A percentile compares a stretch with the other conserved stretches of the same genome.
Evolutionary conservation across 2,329 filamentous ascomycete species (phyloP).

Genomic region (Fusarium foetens): DNA sequence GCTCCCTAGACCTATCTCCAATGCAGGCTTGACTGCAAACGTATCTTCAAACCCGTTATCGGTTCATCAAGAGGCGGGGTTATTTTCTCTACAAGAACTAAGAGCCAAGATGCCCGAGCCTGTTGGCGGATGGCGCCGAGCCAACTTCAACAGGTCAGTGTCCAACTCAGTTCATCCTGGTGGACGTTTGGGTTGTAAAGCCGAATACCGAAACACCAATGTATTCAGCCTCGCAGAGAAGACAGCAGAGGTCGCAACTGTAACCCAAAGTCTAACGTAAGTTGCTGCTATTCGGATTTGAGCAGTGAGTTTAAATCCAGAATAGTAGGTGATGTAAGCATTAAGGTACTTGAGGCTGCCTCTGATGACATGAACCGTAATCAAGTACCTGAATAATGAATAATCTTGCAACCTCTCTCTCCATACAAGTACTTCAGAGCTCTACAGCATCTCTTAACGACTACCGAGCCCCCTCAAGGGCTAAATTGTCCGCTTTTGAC

Average conservation of each 20-base stretch:
- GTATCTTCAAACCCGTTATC: slow-evolving; percentile 24
- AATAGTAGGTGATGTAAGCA: slow-evolving; percentile 36
- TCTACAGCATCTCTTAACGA: neutral
- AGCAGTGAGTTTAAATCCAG: slow-evolving; percentile 4
- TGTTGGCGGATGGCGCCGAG: slow-evolving; percentile 25
- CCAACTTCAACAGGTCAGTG: slow-evolving; percentile 10
- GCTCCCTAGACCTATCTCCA: slow-evolving; percentile 18
- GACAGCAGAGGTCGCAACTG: neutral
- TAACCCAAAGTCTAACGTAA: slow-evolving; percentile 9
- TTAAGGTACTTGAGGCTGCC: neutral
- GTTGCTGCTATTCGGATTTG: neutral
- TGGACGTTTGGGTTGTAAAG: neutral
- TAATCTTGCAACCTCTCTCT: slow-evolving; percentile 5
- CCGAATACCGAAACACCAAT: slow-evolving; percentile 16
- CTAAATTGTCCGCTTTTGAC: neutral
- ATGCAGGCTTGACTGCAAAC: slow-evolving; percentile 15
- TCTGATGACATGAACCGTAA: slow-evolving; percentile 4
- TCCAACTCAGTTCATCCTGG: neutral
- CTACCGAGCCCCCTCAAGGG: neutral
- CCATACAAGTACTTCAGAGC: slow-evolving; percentile 4
- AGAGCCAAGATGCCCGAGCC: neutral
- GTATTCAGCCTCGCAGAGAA: slow-evolving; percentile 2
- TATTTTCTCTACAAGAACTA: slow-evolving; percentile 2
- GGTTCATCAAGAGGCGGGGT: slow-evolving; percentile 29
- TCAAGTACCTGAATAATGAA: slow-evolving; percentile 4